A percentile compares a stretch with the other conserved stretches of the same genome.
Conservation (phyloP, 2,329 filamentous ascomycete genomes). For the Moelleriella libera region DNA sequence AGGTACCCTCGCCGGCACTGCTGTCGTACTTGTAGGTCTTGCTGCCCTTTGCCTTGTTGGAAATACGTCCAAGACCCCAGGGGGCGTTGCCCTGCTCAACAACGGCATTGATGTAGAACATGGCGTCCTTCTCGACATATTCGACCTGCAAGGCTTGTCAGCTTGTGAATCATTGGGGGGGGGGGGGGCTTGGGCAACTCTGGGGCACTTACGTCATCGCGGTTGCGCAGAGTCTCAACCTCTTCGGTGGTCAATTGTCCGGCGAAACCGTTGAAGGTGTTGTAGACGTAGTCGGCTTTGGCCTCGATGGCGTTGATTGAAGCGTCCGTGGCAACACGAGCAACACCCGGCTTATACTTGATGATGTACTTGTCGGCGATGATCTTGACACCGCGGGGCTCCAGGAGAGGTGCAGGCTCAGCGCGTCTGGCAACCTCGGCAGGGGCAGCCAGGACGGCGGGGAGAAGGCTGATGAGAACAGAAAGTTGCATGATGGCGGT, state of each 20-base stretch:
- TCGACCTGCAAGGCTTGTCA: slow-evolving; percentile 10
- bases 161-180: not conserved
- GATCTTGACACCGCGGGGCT: slow-evolving; percentile 6
- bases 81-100: slow-evolving; percentile 9
- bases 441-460: slow-evolving; percentile 10
- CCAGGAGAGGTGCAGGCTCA: slow-evolving; percentile 12
- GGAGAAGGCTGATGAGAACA: slow-evolving; percentile 10
- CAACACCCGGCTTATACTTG: slow-evolving; percentile 12
- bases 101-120: slow-evolving; percentile 10
- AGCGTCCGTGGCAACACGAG: slow-evolving; percentile 4
- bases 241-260: slow-evolving; percentile 8
- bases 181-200: no score
- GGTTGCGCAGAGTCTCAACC: slow-evolving; percentile 9
- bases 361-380: slow-evolving; percentile 16
- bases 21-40: slow-evolving; percentile 21
- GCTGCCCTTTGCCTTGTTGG: slow-evolving; percentile 14
- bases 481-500: slow-evolving; percentile 10
- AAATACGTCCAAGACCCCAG: slow-evolving; percentile 20
- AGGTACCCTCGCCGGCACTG: slow-evolving; percentile 24
- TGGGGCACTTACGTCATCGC: slow-evolving; percentile 9
- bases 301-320: slow-evolving; percentile 6
- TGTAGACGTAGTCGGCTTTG: slow-evolving; percentile 12
- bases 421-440: slow-evolving; percentile 8
- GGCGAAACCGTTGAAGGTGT: slow-evolving; percentile 12
- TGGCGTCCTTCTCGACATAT: slow-evolving; percentile 22